Conservation (phyloP, 2,329 filamentous ascomycete genomes). For the Lomentospora prolificans region DNA sequence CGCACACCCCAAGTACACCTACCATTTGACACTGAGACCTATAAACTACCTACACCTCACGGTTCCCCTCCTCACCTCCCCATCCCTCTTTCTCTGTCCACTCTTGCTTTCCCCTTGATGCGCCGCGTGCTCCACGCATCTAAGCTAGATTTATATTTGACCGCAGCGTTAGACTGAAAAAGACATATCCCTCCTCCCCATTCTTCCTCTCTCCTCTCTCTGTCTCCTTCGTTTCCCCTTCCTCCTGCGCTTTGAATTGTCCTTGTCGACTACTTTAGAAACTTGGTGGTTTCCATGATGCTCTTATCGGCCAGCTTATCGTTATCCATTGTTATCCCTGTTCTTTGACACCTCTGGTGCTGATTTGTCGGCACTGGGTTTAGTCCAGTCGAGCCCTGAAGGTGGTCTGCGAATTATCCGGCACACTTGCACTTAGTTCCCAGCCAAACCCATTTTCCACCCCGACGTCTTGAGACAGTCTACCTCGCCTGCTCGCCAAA, state of each 20-base stretch:
- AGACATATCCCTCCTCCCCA: not conserved
- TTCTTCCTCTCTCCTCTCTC: not conserved
- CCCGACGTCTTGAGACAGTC: no score
- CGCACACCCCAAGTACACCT: not conserved
- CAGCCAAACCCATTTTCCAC: no score
- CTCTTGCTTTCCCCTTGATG: not conserved
- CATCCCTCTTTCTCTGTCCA: not conserved
- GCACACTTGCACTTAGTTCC: not conserved
- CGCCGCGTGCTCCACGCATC: not conserved
- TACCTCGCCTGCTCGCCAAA: no score
- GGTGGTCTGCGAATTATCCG: not conserved
- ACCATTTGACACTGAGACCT: not conserved
- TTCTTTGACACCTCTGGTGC: conserved; percentile 6
- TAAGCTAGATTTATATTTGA: conserved; percentile 2
- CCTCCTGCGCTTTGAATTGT: not conserved
- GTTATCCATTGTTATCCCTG: conserved; percentile 3
- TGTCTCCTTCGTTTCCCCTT: not conserved
- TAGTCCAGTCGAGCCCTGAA: not conserved
- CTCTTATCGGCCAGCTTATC: not conserved
- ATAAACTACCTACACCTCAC: not conserved
- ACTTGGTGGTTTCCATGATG: not conserved
- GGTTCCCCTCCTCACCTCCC: not conserved
- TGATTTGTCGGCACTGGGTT: not conserved
- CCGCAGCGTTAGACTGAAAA: not conserved
- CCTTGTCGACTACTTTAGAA: not conserved